Base-by-base conservation (phyloP, 2,329 filamentous ascomycete genomes). In the Trichothecium roseum region DNA sequence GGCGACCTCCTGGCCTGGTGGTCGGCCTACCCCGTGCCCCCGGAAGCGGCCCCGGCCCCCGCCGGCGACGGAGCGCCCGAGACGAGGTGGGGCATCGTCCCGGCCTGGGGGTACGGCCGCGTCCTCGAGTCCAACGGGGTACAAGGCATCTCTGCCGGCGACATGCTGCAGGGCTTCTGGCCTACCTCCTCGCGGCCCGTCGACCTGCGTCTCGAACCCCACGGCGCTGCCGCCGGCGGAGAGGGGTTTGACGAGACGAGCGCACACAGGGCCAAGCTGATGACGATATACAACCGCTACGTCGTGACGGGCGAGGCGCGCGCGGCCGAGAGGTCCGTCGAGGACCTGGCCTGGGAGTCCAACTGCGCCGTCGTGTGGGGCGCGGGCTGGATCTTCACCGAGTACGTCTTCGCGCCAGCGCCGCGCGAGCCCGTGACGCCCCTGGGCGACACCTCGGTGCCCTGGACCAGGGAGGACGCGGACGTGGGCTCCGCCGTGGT, bases 101-200 rank as follows among this genome's bases (percentile, higher is more conserved):
- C 62, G 28, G 61, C 57, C n/a, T 70, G 66, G 65, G 67, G 67
- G 0, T 66, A 62, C 36, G 65, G 56, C 7, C 48, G 54, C 17
- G 56, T 68, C 4, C 30, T 62, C 5, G 59, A 63, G 4, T 63
- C 55, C n/a, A 66, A 51, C n/a, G n/a, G n/a, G 0, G 47, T 62
- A 5, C 34, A 50, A 2, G 46, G 41, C 5, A 45, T 68, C 2
- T 31, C 47, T 1, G 31, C 38, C 3, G 64, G 59, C 5, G 51
- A 52, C 1, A 43, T 56, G 2, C 39, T 69, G 0, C 67, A 42
- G 27, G 67, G 66, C 1, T 67, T 57, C 45, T 59, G 65, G 44
- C 63, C 66, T 0, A 60, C 63, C 4, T 55, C 56, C 1, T 55
- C 54, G 0, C 48, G 58, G 2, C 42, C 56, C 0, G 44, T 60